A percentile compares a stretch with the other conserved stretches of the same genome.
These are phyloP conservation scores for Colletotrichum gloeosporioides DNA, from an alignment of 2,329 filamentous ascomycete species.

Conservation along the genomic window DNA sequence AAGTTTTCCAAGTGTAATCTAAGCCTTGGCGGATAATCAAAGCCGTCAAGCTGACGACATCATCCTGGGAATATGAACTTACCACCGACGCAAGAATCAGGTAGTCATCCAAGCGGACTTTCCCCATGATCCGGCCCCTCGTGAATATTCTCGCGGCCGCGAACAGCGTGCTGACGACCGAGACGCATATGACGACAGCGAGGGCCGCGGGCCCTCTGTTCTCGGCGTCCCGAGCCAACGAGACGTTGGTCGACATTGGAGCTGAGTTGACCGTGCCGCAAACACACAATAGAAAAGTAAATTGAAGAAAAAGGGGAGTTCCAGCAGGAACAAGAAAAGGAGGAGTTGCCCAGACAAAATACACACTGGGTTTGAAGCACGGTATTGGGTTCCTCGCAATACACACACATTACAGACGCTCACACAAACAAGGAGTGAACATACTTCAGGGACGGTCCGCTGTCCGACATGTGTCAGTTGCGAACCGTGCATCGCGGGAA, in stretches of 20 bases:
- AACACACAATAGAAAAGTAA: neutral
- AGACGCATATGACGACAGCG: conserved; percentile 32
- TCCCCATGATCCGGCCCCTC: conserved; percentile 31
- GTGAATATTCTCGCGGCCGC: conserved; percentile 34
- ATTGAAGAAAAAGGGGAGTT: neutral
- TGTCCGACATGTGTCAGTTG: neutral
- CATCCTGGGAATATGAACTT: neutral
- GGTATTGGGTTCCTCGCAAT: neutral
- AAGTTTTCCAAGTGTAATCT: neutral
- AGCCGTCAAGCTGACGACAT: neutral
- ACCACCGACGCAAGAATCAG: conserved; percentile 39
- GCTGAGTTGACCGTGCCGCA: neutral
- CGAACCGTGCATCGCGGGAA: neutral
- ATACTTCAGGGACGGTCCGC: neutral
- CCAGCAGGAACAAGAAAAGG: neutral
- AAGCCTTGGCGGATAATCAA: neutral
- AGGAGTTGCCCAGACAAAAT: neutral
- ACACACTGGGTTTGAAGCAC: neutral
- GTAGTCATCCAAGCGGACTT: conserved; percentile 40
- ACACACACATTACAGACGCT: neutral
- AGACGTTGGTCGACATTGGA: neutral
- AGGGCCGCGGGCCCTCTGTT: conserved; percentile 37
- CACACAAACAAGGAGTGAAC: neutral
- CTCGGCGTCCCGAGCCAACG: neutral
- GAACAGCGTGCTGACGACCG: conserved; percentile 31